Base-by-base conservation (phyloP, 805 yeast species). In the Torulaspora gathmanii region DNA sequence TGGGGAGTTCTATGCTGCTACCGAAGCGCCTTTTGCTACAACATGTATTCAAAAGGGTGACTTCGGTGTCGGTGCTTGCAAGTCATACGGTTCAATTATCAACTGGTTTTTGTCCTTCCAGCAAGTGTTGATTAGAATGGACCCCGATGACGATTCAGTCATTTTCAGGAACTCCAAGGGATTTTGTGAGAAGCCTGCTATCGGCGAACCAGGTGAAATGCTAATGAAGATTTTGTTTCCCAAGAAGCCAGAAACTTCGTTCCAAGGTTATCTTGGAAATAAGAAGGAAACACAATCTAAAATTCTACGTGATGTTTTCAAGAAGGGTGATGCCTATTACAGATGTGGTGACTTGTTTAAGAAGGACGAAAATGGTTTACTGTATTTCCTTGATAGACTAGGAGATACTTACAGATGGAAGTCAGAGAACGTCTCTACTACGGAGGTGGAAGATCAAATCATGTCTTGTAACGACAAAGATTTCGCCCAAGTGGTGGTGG, bases 361-460 rank as follows among this genome's bases (percentile, higher is more conserved):
- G 54, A 68, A 73, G 61, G 95, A 88, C 63, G 71, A 71, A 23
- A 75, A 81, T 52, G 85, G 87, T 0, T 68, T 82, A 52, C 74
- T 84, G 62, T 87, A 83, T 66, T 90, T 90, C 65, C 87, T 89
- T 36, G 98, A 90, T 70, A 73, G 98, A 59, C 68, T 91, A 58
- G 98, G 98, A 33, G 98, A 90, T 61, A 91, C 97, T 0, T 90
- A 86, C 70, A 75, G 98, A 56, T 90, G 98, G 98, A 91, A 88
- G 69, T 84, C 95, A 2, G 98, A 90, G 68, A 90, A 90, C 64
- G 96, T 91, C 9, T 81, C 93, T 13, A 89, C 97, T 11, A 82
- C 90, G 27, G 97, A 90, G 68, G 96, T 90, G 31, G 97, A 91
- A 61, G 85, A 83, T 59, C 82, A 80, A 60, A 65, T 86, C 23